Percentiles rank a stretch among this genome's conserved stretches.
These are phyloP conservation scores for Globisporangium paroecandrum DNA, from an alignment of 352 stramenopile genomes.

Conservation along the genomic window DNA sequence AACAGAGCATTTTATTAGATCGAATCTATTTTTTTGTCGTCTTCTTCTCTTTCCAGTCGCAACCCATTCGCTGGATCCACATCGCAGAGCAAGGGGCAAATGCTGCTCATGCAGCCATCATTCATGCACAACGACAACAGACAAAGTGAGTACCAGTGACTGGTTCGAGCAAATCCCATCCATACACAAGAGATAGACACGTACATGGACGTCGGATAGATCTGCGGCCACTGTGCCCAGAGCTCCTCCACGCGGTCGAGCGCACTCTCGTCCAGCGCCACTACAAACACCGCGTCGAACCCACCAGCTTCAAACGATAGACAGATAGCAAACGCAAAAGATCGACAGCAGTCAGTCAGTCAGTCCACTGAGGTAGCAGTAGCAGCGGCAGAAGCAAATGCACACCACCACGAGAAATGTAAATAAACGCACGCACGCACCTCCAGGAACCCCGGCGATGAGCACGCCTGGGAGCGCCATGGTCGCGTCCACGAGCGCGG, in stretches of 20 bases:
- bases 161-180: too few relatives aligned
- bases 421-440: constrained; percentile 20
- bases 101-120: constrained; percentile 23
- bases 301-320: constrained; percentile 75
- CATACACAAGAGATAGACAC: constrained; percentile 12
- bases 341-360: not conserved
- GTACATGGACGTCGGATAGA: constrained; percentile 43
- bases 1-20: too few relatives aligned
- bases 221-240: constrained; percentile 66
- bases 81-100: constrained; percentile 71
- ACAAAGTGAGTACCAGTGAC: not conserved
- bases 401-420: too few relatives aligned
- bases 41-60: constrained; percentile 1
- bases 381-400: not conserved
- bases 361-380: not conserved
- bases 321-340: not conserved
- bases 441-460: constrained; percentile 91
- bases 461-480: constrained; percentile 91
- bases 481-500: constrained; percentile 90
- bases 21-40: not conserved
- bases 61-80: constrained; percentile 16
- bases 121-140: not conserved
- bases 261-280: constrained; percentile 65
- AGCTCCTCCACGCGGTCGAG: constrained; percentile 64
- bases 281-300: constrained; percentile 94